Evolutionary conservation across 441 rosid genomes (phyloP).

Genomic region (Croton laevigatus): DNA sequence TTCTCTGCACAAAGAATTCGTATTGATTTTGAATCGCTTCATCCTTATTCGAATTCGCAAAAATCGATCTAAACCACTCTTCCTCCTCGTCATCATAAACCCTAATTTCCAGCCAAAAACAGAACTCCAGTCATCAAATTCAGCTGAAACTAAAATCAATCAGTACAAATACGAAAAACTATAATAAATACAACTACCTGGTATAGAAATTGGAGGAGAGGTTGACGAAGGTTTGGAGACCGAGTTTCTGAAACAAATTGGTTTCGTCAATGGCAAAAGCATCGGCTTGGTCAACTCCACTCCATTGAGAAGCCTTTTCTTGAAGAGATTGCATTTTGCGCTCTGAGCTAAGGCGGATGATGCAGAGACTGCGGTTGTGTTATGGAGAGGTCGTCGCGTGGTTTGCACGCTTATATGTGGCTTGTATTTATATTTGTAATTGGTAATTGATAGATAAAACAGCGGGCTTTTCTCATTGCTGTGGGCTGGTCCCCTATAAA

Average conservation of each 20-base stretch:
- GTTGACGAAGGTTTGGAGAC: constrained; percentile 70
- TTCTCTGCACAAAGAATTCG: constrained; percentile 87
- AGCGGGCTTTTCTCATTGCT: background rate
- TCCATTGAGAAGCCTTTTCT: constrained; percentile 79
- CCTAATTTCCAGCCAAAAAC: constrained; percentile 28
- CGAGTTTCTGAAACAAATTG: constrained; percentile 70
- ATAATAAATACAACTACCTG: constrained; percentile 33
- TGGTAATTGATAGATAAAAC: background rate
- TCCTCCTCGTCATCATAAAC: constrained; percentile 82
- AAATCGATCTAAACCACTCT: constrained; percentile 82
- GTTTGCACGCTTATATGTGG: background rate
- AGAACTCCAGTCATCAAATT: too few species aligned
- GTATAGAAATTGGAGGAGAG: constrained; percentile 88
- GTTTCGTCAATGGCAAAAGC: constrained; percentile 77
- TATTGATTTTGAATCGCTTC: constrained; percentile 88
- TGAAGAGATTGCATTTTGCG: constrained; percentile 77
- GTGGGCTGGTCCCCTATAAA: background rate
- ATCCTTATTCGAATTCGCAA: constrained; percentile 68
- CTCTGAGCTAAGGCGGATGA: background rate
- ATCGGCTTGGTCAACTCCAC: constrained; percentile 68
- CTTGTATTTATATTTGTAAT: background rate
- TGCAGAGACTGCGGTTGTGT: too few species aligned
- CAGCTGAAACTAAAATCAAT: background rate
- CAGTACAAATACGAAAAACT: background rate
- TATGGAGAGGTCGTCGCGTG: background rate